phyloP scores from a whole-genome alignment of 2,329 filamentous ascomycete genomes.

The Botrytis deweyae region DNA sequence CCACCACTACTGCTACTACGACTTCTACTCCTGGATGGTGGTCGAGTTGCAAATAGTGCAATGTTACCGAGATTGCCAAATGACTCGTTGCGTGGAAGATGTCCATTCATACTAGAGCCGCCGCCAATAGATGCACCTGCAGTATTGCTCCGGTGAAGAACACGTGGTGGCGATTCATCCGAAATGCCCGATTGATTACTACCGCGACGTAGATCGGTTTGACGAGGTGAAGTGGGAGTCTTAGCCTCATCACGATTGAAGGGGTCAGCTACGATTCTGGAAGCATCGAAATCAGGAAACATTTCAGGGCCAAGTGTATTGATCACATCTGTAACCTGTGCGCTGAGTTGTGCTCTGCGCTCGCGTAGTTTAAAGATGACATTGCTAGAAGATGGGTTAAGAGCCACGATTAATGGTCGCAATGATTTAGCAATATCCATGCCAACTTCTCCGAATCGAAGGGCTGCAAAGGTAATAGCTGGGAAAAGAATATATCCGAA shows the following conservation, averaged over 20 bases:
- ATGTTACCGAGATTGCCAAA: constrained; percentile 87
- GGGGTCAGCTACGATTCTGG: constrained; percentile 64
- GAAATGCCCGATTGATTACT: constrained; percentile 49
- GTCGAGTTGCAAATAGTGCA: constrained; percentile 85
- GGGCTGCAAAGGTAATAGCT: constrained; percentile 84
- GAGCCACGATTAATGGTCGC: constrained; percentile 78
- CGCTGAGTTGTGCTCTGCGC: constrained; percentile 70
- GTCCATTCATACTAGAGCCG: constrained; percentile 37
- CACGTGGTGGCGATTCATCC: constrained; percentile 35
- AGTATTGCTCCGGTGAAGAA: constrained; percentile 31
- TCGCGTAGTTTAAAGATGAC: constrained; percentile 76
- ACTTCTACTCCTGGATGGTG: constrained; percentile 74
- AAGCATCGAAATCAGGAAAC: constrained; percentile 90
- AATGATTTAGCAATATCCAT: constrained; percentile 99
- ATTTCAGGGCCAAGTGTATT: constrained; percentile 94
- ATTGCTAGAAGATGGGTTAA: constrained; percentile 82
- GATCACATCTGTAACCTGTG: constrained; percentile 85
- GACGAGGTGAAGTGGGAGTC: constrained; percentile 33
- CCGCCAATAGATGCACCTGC: constrained; percentile 35
- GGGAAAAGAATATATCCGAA: constrained; percentile 80
- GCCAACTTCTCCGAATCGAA: constrained; percentile 94
- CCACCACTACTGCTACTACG: constrained; percentile 68
- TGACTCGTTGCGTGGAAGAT: constrained; percentile 79
- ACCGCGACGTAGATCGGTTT: constrained; percentile 40
- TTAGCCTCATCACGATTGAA: constrained; percentile 36